phyloP scores from a whole-genome alignment of 2,329 filamentous ascomycete genomes.

The Cryphonectria parasitica region DNA sequence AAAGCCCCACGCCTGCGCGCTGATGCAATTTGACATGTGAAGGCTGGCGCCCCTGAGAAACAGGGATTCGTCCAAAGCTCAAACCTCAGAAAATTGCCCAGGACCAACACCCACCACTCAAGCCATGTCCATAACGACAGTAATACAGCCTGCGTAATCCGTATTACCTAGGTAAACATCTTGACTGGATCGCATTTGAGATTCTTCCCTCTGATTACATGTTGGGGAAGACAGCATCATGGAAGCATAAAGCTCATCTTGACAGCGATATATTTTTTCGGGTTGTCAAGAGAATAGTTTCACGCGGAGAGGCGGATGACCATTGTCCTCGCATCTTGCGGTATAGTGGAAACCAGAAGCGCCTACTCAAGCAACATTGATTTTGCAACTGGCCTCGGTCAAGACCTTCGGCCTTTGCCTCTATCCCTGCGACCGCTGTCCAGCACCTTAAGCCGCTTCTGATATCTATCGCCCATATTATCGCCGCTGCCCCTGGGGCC shows the following conservation, averaged over 20 bases:
- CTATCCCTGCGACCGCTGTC: conserved; percentile 46
- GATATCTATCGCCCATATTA: conserved; percentile 75
- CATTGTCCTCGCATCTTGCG: background rate
- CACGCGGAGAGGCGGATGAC: background rate
- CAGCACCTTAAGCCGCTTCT: conserved; percentile 66
- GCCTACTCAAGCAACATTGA: background rate
- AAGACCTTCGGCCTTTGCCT: conserved; percentile 26
- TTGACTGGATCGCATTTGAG: background rate
- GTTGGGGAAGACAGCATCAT: background rate
- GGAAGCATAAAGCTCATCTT: background rate
- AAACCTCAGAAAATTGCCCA: background rate
- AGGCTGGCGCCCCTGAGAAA: conserved; percentile 4
- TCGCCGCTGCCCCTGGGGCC: conserved; percentile 67
- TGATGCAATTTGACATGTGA: conserved; percentile 8
- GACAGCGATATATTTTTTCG: background rate
- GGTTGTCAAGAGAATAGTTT: background rate
- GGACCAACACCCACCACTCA: background rate
- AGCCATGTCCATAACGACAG: background rate
- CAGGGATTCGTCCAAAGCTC: background rate
- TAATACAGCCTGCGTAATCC: background rate
- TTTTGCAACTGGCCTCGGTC: background rate
- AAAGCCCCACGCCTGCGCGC: conserved; percentile 1
- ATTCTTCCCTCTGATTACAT: background rate
- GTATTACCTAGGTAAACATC: background rate
- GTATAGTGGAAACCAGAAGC: background rate